Base-by-base conservation (phyloP, 805 yeast genomes). In the Wickerhamiella siamensis region DNA sequence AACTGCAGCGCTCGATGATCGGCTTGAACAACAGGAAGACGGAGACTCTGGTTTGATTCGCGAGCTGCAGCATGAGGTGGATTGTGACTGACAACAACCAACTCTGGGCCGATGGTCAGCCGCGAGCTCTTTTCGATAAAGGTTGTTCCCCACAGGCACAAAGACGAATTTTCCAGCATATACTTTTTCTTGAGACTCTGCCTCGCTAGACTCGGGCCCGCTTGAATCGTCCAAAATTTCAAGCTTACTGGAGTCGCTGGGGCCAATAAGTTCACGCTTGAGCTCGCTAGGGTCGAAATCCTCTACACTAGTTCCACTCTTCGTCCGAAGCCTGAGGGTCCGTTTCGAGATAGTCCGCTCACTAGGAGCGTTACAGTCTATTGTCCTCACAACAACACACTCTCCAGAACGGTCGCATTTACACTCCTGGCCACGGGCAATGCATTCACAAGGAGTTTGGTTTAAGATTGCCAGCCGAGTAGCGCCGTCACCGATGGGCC, bases 401-500 rank as follows among this genome's bases (percentile, higher is more conserved):
- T 34, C 27, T 5, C 27, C 15, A 9, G 35, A 15, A 15, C 15
- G 5, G 20, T 22, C 31, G 20, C 38, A 31, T n/a, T 9, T 6
- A 31, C 33, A 31, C n/a, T n/a, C n/a, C 5, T n/a, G 15, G 17
- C 33, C 33, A 31, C 8, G 6, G 6, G 15, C 33, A 6, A 12
- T 31, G 33, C 33, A 31, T n/a, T 31, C 18, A 16, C 33, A 31
- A 9, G 33, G 33, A 31, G 15, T 31, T 31, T 36, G 12, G 20
- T 19, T 20, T 3, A 36, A 15, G 15, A 36, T 22, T 3, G 83
- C 83, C 12, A 76, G 65, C 39, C 83, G 59, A 46, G 74, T 76
- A 38, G 65, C 64, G 4, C 72, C 72, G 40, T 70, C 75, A 8
- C 75, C 68, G 21, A 72, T 66, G 0, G 95, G 96, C 37, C 97